phyloP scores from a whole-genome alignment of 176 grass and related monocot species.

The Phoenix roebelenii region DNA sequence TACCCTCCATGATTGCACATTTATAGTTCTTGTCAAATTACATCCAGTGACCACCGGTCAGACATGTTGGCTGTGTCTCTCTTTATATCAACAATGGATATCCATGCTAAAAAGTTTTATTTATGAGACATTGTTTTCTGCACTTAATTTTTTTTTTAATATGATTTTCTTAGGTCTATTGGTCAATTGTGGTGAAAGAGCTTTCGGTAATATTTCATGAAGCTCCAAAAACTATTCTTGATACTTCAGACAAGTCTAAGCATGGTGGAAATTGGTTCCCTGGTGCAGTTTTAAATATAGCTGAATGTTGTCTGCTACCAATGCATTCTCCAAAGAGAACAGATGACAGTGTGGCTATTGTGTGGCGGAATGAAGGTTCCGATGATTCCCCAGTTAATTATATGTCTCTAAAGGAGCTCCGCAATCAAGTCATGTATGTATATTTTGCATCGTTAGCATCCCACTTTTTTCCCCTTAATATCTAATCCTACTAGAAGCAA shows the following conservation, averaged over 20 bases:
- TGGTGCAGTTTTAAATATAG: conserved; percentile 73
- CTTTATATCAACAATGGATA: neutral
- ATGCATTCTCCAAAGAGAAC: conserved; percentile 48
- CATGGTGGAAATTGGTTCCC: conserved; percentile 65
- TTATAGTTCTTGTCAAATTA: no score
- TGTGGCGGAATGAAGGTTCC: conserved; percentile 79
- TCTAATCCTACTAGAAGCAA: no score
- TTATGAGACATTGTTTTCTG: no score
- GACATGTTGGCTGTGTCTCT: no score
- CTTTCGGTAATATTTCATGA: conserved; percentile 51
- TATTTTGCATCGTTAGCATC: conserved; percentile 1
- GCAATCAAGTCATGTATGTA: conserved; percentile 59
- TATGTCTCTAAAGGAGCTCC: conserved; percentile 73
- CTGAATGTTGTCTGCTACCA: conserved; percentile 85
- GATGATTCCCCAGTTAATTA: conserved; percentile 64
- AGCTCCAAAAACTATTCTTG: conserved; percentile 53
- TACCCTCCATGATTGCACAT: neutral
- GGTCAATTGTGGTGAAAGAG: conserved; percentile 58
- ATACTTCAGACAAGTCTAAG: conserved; percentile 52
- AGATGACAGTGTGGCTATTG: conserved; percentile 68
- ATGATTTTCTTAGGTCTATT: conserved; percentile 49
- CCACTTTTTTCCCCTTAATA: neutral
- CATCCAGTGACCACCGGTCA: no score
- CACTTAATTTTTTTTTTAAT: neutral
- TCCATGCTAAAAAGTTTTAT: no score